Conservation (phyloP, 2,329 filamentous ascomycete genomes). For the Huntiella abstrusa region DNA sequence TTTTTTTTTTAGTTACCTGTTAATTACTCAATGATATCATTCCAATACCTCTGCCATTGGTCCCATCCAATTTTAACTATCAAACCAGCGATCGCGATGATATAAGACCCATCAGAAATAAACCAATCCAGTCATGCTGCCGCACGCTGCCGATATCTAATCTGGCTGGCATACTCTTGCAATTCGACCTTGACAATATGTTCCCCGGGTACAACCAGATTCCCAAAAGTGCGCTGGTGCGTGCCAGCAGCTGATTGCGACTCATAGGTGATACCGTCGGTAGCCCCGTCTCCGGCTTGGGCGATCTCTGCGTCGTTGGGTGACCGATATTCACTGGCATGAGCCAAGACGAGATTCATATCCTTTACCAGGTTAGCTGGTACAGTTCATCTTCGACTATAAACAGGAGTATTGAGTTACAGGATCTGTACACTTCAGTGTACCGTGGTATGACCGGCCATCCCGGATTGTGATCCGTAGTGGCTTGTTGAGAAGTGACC, state of each 20-base stretch:
- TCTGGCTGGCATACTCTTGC: constrained; percentile 51
- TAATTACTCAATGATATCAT: too few species aligned
- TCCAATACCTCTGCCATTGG: too few species aligned
- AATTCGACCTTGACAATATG: constrained; percentile 78
- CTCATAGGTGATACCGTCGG: background rate
- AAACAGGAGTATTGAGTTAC: constrained; percentile 27
- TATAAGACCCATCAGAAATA: background rate
- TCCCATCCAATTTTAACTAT: too few species aligned
- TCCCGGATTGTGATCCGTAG: constrained; percentile 67
- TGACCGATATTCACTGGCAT: constrained; percentile 76
- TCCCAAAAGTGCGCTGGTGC: constrained; percentile 48
- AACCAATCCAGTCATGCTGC: constrained; percentile 7
- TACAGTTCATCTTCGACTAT: background rate
- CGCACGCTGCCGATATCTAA: constrained; percentile 14
- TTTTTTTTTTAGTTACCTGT: background rate
- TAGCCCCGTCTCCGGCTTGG: constrained; percentile 16
- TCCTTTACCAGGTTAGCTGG: constrained; percentile 37
- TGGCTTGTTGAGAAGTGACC: constrained; percentile 50
- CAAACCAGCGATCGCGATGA: background rate
- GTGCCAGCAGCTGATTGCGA: constrained; percentile 10
- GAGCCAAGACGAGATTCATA: constrained; percentile 67
- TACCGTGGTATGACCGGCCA: constrained; percentile 70
- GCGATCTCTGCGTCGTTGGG: constrained; percentile 35
- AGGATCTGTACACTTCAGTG: constrained; percentile 87
- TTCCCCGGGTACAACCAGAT: constrained; percentile 75